Evolutionary conservation across 345 rosid species (phyloP), one percentile per base, ranked within the genome.

Genomic region (Punica granatum): DNA sequence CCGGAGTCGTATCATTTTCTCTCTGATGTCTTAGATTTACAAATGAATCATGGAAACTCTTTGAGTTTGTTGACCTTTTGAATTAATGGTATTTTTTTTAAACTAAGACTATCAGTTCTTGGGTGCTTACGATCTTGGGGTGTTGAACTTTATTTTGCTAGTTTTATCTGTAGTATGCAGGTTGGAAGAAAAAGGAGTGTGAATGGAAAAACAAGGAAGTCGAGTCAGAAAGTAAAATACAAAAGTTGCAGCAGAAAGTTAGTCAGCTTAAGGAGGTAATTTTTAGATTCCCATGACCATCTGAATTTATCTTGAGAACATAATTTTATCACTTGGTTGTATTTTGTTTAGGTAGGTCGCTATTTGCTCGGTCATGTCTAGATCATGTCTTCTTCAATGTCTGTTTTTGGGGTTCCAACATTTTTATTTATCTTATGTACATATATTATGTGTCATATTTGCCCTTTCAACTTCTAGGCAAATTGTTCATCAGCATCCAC

Each of bases 181-280:
- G 56, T 39, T 83, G 74, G 83, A 37, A 46, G 73, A 78, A 69
- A 64, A 81, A 78, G 71, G 89, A 86, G 77, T 70, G 69, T 73
- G 85, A 77, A 61, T 83, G 92, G 92, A 60, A 66, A 66, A 85
- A 73, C 75, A 68, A 60, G 37, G 88, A 88, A 79, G 70, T 80
- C 67, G 77, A 73, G 62, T 61, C 88, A 73, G 33, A 63, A 30
- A 39, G 18, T 15, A 37, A 26, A 37, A 15, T 63, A 11, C 43
- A 63, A 39, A 28, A 63, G 46, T 63, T 63, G 66, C 77, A 68
- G 58, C 73, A 43, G 64, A 67, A 83, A 81, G 67, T 89, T 74
- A 28, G 44, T 64, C 75, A 67, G 69, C 83, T 85, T 71, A 64
- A 73, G 59, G 75, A 81, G 89, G 96, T 88, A 79, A 37, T 42